Evolutionary conservation across 306 rosid species (phyloP), one percentile per base, ranked within the genome.

Genomic region (Begonia fuchsioides): DNA sequence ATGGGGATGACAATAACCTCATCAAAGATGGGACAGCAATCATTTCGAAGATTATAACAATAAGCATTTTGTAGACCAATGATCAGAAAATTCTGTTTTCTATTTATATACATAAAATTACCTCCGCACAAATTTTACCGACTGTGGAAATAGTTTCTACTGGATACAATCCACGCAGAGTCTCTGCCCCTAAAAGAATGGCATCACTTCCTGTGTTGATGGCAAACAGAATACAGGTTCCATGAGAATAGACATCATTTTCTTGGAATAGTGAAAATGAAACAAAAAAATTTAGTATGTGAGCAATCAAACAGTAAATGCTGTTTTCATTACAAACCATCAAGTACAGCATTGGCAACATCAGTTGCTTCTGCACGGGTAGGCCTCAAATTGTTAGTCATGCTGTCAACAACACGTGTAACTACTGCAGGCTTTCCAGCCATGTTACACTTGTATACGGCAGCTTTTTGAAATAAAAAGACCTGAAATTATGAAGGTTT

Each of bases 281-380:
- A 17, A 47, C 10, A 15, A 15, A 14, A 47, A 47, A 16, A 13
- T 13, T n/a, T 12, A 16, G 15, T 16, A 26, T 26, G 32, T 26
- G 32, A 26, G 32, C 5, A 26, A 26, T 26, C 32, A 3, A 26
- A 26, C 32, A 3, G 32, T n/a, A 16, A 47, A 55, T 9, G 16
- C 19, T 48, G 38, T 45, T 57, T 48, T 12, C 38, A 41, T 26
- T n/a, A 39, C 74, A n/a, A 63, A 90, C 98, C 98, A 66, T 92
- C 98, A 58, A 92, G 74, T 53, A 92, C 94, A 53, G 98, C 98
- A 76, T 92, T 92, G 56, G 98, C 98, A 67, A 92, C 96, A 72
- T 92, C 98, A 49, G 98, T 92, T 55, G 98, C 98, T 75, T 92
- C 98, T n/a, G 98, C 98, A 73, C 98, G 98, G 63, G 98, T 92